phyloP scores from a whole-genome alignment of 768 basidiomycete genomes.

The Wakefieldia striispora region DNA sequence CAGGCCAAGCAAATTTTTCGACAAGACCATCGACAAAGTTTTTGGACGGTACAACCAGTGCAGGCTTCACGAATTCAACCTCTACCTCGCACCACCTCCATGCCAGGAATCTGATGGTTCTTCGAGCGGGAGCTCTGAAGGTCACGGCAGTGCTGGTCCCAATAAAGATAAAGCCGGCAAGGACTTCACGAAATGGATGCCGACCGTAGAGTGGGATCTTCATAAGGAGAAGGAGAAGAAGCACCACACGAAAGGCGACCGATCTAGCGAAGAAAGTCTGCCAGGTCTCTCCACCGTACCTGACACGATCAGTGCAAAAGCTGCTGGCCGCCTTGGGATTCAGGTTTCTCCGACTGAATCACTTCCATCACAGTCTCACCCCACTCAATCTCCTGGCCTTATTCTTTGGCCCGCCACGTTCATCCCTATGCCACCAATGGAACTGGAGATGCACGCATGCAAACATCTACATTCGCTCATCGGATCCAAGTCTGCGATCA shows the following conservation, averaged over 20 bases:
- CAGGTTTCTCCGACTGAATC: constrained; percentile 12
- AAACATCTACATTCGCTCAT: constrained; percentile 65
- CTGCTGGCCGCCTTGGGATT: constrained; percentile 39
- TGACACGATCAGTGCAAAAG: constrained; percentile 34
- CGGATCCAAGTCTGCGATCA: constrained; percentile 57
- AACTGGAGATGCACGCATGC: constrained; percentile 75
- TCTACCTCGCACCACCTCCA: constrained; percentile 54
- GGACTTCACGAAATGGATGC: constrained; percentile 36
- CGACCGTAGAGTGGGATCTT: constrained; percentile 36
- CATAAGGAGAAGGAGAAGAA: constrained; percentile 28
- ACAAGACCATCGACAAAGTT: constrained; percentile 40
- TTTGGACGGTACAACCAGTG: constrained; percentile 50
- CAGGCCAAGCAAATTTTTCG: constrained; percentile 50
- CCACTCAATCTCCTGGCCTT: constrained; percentile 62
- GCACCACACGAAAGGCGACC: constrained; percentile 20
- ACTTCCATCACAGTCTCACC: not conserved
- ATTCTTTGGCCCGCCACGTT: constrained; percentile 59
- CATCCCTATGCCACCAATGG: constrained; percentile 52
- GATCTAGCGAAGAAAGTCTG: constrained; percentile 27
- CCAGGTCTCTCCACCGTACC: constrained; percentile 22
- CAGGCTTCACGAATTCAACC: constrained; percentile 47
- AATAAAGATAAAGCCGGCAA: constrained; percentile 35
- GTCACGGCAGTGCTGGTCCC: constrained; percentile 18
- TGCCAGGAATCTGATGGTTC: constrained; percentile 19
- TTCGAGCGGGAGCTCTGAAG: constrained; percentile 26